Percentiles rank a stretch among this genome's conserved stretches.
Evolutionary conservation across 208 protist genomes (phyloP).

Genomic region (Wallacemonas sp.): DNA sequence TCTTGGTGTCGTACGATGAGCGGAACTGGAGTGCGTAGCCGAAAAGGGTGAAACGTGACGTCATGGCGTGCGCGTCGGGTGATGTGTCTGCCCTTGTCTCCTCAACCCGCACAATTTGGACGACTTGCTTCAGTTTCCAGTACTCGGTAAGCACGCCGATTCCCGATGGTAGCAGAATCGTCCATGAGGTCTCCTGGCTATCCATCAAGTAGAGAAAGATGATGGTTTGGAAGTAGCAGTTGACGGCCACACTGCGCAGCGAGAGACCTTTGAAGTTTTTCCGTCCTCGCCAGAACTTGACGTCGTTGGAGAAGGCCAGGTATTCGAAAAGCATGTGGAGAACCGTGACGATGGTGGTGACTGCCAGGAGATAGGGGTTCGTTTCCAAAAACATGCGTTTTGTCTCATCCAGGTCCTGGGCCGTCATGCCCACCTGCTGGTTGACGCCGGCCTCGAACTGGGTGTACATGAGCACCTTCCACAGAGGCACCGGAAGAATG

Average conservation of each 20-base stretch:
- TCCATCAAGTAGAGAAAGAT: slow-evolving; percentile 99
- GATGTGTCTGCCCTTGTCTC: no score
- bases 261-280: slow-evolving; percentile 97
- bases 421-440: slow-evolving; percentile 76
- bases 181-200: slow-evolving; percentile 91
- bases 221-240: slow-evolving; percentile 92
- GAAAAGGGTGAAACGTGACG: slow-evolving; percentile 1
- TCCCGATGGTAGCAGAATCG: slow-evolving; percentile 90
- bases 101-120: slow-evolving; percentile 13
- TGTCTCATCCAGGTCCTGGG: slow-evolving; percentile 64
- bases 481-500: slow-evolving; percentile 46
- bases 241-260: slow-evolving; percentile 94
- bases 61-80: not conserved
- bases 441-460: slow-evolving; percentile 83
- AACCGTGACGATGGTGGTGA: slow-evolving; percentile 95
- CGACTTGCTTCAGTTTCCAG: slow-evolving; percentile 96
- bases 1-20: slow-evolving; percentile 75
- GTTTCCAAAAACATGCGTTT: slow-evolving; percentile 96
- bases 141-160: slow-evolving; percentile 94
- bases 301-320: slow-evolving; percentile 98
- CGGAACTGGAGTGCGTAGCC: slow-evolving; percentile 60
- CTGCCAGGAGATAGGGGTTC: slow-evolving; percentile 92
- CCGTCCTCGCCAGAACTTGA: slow-evolving; percentile 82
- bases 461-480: slow-evolving; percentile 75
- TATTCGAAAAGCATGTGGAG: slow-evolving; percentile 99